A percentile compares a stretch with the other conserved stretches of the same genome.
These are phyloP conservation scores for Plectosphaerella cucumerina DNA, from an alignment of 2,329 filamentous ascomycete species.

Conservation along the genomic window DNA sequence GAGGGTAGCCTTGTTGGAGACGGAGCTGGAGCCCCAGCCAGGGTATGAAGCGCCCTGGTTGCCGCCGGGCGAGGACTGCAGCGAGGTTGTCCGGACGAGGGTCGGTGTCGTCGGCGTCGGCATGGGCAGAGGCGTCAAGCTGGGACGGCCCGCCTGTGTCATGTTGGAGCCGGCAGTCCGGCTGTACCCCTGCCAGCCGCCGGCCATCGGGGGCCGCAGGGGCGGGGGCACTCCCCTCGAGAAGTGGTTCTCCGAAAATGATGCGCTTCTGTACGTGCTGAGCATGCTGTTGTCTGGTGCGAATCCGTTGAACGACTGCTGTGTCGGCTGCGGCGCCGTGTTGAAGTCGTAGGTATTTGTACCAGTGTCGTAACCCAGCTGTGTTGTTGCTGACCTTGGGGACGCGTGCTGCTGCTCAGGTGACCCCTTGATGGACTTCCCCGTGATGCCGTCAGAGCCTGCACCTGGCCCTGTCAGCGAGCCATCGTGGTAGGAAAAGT, in stretches of 20 bases:
- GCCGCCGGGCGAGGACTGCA: constrained; percentile 34
- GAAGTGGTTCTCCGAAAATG: constrained; percentile 44
- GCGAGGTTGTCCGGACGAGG: constrained; percentile 53
- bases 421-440: constrained; percentile 33
- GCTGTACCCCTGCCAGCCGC: constrained; percentile 38
- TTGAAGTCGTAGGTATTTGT: constrained; percentile 54
- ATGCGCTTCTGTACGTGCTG: constrained; percentile 47
- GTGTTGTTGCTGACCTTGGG: constrained; percentile 20
- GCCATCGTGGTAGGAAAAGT: constrained; percentile 39
- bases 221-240: constrained; percentile 27
- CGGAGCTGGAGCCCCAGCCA: constrained; percentile 63
- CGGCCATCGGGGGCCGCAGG: constrained; percentile 31
- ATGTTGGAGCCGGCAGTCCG: constrained; percentile 26
- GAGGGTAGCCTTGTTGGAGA: constrained; percentile 77
- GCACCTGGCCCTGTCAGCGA: constrained; percentile 22
- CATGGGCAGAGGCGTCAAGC: constrained; percentile 44
- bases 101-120: constrained; percentile 40
- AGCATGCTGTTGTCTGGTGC: constrained; percentile 48
- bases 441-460: constrained; percentile 35
- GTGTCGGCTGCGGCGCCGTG: constrained; percentile 37
- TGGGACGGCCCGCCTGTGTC: constrained; percentile 29
- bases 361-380: constrained; percentile 34
- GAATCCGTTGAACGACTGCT: constrained; percentile 30
- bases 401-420: constrained; percentile 37
- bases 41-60: constrained; percentile 55